Evolutionary conservation across 2,329 filamentous ascomycete species (phyloP), one percentile per base, ranked within the genome.

Genomic region (Aspergillus fumigatus): DNA sequence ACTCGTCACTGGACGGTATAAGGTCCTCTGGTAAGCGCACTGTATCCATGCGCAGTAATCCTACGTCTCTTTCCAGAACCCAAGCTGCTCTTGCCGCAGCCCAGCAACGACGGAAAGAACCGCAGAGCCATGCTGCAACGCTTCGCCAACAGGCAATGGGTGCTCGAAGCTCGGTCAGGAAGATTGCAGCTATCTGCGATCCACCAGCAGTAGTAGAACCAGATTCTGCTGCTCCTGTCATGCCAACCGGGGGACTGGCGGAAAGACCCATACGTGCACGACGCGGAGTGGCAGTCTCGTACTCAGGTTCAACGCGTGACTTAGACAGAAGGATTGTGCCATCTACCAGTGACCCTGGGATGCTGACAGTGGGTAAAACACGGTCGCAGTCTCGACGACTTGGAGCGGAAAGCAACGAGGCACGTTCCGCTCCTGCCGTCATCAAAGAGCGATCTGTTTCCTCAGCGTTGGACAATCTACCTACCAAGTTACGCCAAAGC

Each of bases 51-150:
- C 68, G 66, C 48, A 65, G 63, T 27, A 69, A 70, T 43, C 58
- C 65, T 3, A 62, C 68, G 4, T 67, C 67, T 25, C 56, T 68
- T 3, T 69, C 71, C 5, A 65, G 73, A 38, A 75, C 75, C 3
- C 73, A 76, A 58, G 67, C 68, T 8, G 75, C 75, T 2, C 65
- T 77, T 23, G 70, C 64, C n/a, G 73, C 73, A 43, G 74, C 73
- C 19, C 74, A 77, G 32, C 67, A 74, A 48, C 70, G 73, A 17
- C 69, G 71, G n/a, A 66, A 71, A 55, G 74, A 74, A 41, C 58
- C 71, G 0, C 75, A 75, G 53, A 80, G 75, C 50, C 78, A 79
- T 60, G 78, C 78, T 2, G 78, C 78, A 6, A 73, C 74, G 3
- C 72, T 80, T 58, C 73, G 78, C 51, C 77, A 79, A 59, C 76